Evolutionary conservation across 495 filamentous ascomycete species (phyloP).

Genomic region (Aspergillus carlsbadensis): DNA sequence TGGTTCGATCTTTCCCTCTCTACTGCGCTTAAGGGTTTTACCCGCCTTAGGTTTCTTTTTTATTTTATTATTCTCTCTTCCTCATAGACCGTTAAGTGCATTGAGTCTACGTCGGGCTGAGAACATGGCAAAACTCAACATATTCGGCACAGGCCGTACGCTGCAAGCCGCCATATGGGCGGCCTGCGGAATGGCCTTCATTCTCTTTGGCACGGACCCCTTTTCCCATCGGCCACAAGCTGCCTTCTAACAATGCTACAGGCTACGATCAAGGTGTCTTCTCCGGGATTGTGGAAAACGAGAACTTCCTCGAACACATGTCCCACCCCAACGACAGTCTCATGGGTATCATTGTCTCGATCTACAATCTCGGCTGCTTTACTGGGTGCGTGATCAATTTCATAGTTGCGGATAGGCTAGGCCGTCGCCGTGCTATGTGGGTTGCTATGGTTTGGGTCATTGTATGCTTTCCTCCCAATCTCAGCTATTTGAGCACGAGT

Average conservation of each 20-base stretch:
- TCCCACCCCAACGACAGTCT: slow-evolving; percentile 39
- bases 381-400: slow-evolving; percentile 47
- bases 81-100: background rate
- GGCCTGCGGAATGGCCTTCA: slow-evolving; percentile 26
- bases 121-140: slow-evolving; percentile 17
- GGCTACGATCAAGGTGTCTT: slow-evolving; percentile 59
- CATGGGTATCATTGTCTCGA: slow-evolving; percentile 48
- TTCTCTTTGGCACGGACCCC: slow-evolving; percentile 18
- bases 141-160: slow-evolving; percentile 20
- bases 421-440: slow-evolving; percentile 45
- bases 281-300: slow-evolving; percentile 46
- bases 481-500: too few species aligned
- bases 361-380: slow-evolving; percentile 52
- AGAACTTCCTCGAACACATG: slow-evolving; percentile 47
- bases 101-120: background rate
- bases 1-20: too few species aligned
- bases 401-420: slow-evolving; percentile 48
- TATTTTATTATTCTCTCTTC: background rate
- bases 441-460: slow-evolving; percentile 37
- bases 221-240: background rate
- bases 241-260: background rate
- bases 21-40: too few species aligned
- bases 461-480: slow-evolving; percentile 12
- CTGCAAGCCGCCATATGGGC: slow-evolving; percentile 24
- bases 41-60: background rate